A percentile compares a stretch with the other conserved stretches of the same genome.
These are phyloP conservation scores for Coelastrella sp. DNA, from an alignment of 139 green algal species.

Conservation along the genomic window DNA sequence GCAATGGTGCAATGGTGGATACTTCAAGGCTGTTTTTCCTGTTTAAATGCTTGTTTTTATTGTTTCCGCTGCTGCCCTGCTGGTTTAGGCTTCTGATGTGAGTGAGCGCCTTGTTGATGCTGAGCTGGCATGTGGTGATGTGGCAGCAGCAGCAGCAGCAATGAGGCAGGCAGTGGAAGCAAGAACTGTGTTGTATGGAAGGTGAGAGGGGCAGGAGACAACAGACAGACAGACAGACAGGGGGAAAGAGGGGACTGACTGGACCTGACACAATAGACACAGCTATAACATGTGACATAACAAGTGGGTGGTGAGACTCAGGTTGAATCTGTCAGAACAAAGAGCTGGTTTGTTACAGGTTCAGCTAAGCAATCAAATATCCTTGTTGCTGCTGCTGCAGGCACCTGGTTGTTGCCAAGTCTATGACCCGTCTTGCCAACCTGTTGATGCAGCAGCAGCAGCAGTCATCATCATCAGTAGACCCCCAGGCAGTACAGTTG, in stretches of 20 bases:
- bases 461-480: too few relatives aligned
- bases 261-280: too few relatives aligned
- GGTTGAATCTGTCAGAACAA: too few relatives aligned
- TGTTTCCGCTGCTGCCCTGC: not conserved
- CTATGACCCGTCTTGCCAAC: conserved; percentile 35
- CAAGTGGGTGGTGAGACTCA: too few relatives aligned
- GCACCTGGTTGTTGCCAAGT: conserved; percentile 50
- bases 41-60: too few relatives aligned
- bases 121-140: conserved; percentile 19
- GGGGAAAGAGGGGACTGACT: too few relatives aligned
- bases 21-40: too few relatives aligned
- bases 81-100: conserved; percentile 37
- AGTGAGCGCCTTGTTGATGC: conserved; percentile 38
- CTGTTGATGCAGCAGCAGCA: conserved; percentile 37
- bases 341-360: too few relatives aligned
- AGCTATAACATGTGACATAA: too few relatives aligned
- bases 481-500: conserved; percentile 10
- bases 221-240: too few relatives aligned
- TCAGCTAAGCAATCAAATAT: too few relatives aligned
- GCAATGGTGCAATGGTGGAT: too few relatives aligned
- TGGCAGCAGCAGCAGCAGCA: not conserved
- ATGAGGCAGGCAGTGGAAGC: conserved; percentile 37
- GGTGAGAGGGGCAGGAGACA: conserved; percentile 27
- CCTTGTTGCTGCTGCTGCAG: conserved; percentile 1
- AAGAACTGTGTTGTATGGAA: conserved; percentile 30